phyloP scores from a whole-genome alignment of 805 yeast species.

The Wickerhamomyces subpelliculosus region DNA sequence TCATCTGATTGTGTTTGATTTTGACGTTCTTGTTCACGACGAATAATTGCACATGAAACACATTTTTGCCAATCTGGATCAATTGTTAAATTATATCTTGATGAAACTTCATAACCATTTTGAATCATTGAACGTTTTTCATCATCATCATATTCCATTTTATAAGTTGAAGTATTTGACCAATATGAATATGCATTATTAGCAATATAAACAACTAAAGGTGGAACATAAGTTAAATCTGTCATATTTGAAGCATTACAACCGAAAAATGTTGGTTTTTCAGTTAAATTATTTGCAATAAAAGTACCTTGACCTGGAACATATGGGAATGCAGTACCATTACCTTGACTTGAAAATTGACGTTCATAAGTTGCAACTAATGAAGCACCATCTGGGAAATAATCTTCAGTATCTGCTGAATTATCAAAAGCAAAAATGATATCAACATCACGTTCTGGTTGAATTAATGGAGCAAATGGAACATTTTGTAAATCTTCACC shows the following conservation, averaged over 20 bases:
- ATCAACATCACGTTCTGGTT: constrained; percentile 52
- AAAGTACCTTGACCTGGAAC: constrained; percentile 69
- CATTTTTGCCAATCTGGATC: constrained; percentile 68
- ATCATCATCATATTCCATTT: constrained; percentile 51
- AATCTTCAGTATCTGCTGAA: constrained; percentile 52
- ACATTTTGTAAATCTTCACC: constrained; percentile 63
- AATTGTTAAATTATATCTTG: constrained; percentile 59
- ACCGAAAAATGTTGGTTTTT: constrained; percentile 77
- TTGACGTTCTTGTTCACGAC: constrained; percentile 68
- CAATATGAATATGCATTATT: constrained; percentile 59
- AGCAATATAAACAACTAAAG: constrained; percentile 72
- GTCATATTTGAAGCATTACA: constrained; percentile 65
- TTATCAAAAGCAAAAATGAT: constrained; percentile 61
- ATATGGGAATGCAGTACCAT: constrained; percentile 65
- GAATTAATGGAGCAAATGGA: constrained; percentile 58
- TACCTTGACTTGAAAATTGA: constrained; percentile 44
- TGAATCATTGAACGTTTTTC: constrained; percentile 54
- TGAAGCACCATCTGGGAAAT: constrained; percentile 67
- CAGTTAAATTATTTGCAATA: constrained; percentile 50
- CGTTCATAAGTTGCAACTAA: constrained; percentile 49
- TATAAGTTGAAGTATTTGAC: constrained; percentile 69
- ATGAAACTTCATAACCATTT: constrained; percentile 69
- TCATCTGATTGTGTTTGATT: constrained; percentile 52
- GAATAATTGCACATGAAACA: constrained; percentile 76
- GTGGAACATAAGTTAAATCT: constrained; percentile 49